Base-by-base conservation (phyloP, 306 rosid species). In the Rosa chinensis region DNA sequence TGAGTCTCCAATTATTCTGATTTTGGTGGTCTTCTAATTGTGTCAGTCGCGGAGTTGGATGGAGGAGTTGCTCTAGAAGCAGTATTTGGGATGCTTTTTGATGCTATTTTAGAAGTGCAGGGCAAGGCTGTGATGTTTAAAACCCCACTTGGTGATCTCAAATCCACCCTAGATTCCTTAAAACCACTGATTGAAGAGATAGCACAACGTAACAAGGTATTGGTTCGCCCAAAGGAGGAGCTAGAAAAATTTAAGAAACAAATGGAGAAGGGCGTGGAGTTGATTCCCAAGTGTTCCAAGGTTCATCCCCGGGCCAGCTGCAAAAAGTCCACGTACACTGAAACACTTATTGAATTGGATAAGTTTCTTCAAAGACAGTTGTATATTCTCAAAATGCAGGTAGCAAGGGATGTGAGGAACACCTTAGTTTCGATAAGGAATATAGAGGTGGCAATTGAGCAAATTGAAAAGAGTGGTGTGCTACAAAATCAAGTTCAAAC, bases 381-480 rank as follows among this genome's bases (percentile, higher is more conserved):
- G 3, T 8, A 17, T 66, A 17, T 35, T n/a, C 25, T 66, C 20
- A 39, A 7, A 37, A 18, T 7, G 71, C 25, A 66, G 6, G 71
- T 16, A 39, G 45, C 45, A 8, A 66, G 14, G 23, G 71, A 39
- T 35, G 48, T 39, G 28, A 66, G 12, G 47, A 17, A 14, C 23
- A 35, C 71, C 20, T 7, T 39, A 21, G 43, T 63, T 32, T 63
- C 42, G 0, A 23, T 63, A 32, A 63, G 69, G 69, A 63, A 32
- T 28, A 12, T 63, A 63, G 42, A 63, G 42, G 20, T 10, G 18
- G 42, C 6, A 39, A 63, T 63, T 23, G 18, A 25, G 18, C 43
- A 63, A 5, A 25, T 63, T 63, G 69, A 63, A 63, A 28, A 63
- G n/a, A 63, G 69, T 63, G 69, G 69, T 63, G 20, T 32, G 43